Conservation (phyloP, 352 stramenopile species). For the Phytophthora constricta region DNA sequence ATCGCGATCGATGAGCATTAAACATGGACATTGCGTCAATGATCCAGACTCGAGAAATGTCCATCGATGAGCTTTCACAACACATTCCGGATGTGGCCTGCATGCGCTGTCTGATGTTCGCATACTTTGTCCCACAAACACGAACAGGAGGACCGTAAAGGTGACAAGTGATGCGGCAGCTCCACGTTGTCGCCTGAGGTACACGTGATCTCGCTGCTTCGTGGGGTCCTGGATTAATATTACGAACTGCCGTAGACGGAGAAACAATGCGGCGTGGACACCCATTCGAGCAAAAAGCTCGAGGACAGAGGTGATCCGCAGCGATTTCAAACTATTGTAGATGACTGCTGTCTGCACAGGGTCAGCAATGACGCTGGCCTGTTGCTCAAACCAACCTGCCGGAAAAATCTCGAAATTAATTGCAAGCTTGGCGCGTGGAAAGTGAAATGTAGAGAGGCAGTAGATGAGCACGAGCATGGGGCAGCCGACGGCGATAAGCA, state of each 20-base stretch:
- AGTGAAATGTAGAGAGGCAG: slow-evolving; percentile 32
- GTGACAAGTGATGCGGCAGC: slow-evolving; percentile 3
- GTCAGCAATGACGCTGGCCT: slow-evolving; percentile 31
- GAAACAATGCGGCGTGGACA: slow-evolving; percentile 13
- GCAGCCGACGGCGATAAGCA: slow-evolving; percentile 35
- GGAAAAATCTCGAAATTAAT: slow-evolving; percentile 46
- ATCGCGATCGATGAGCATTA: slow-evolving; percentile 19
- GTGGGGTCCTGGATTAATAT: slow-evolving; percentile 8
- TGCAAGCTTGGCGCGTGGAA: slow-evolving; percentile 29
- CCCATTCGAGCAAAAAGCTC: slow-evolving; percentile 27
- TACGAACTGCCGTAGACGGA: neutral
- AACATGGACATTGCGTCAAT: slow-evolving; percentile 17
- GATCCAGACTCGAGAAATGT: slow-evolving; percentile 10
- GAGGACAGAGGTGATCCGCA: slow-evolving; percentile 30
- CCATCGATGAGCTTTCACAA: slow-evolving; percentile 17
- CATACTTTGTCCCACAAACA: slow-evolving; percentile 20
- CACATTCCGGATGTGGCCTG: slow-evolving; percentile 15
- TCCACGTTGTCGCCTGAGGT: slow-evolving; percentile 16
- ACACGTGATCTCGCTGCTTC: neutral
- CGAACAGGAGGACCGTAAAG: slow-evolving; percentile 6
- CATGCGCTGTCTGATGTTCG: slow-evolving; percentile 14
- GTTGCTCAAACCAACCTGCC: slow-evolving; percentile 30
- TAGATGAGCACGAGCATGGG: slow-evolving; percentile 36
- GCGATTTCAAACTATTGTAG: slow-evolving; percentile 30
- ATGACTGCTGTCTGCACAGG: slow-evolving; percentile 29